Percentiles rank a stretch among this genome's conserved stretches.
Conservation (phyloP, 2,329 filamentous ascomycete species). For the Pseudogymnoascus sp. region DNA sequence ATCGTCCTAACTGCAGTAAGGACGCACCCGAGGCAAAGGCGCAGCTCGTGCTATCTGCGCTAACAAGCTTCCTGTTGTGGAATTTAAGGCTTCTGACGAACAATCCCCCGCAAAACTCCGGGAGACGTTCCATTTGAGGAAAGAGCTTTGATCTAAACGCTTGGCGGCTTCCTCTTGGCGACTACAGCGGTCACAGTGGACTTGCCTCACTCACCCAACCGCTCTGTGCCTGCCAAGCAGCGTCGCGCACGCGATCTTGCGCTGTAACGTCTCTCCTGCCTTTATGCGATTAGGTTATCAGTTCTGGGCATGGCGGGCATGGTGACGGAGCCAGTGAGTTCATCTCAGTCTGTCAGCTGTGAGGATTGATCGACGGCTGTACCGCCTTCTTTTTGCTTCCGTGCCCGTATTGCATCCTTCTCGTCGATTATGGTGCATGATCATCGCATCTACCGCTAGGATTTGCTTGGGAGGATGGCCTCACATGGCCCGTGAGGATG, state of each 20-base stretch:
- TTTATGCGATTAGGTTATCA: constrained; percentile 7
- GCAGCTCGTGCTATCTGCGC: background rate
- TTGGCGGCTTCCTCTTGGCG: background rate
- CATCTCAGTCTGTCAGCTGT: background rate
- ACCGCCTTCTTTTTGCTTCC: background rate
- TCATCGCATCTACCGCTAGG: background rate
- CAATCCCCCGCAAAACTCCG: background rate
- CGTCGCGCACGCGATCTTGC: background rate
- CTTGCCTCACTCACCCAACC: background rate
- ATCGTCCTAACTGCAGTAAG: background rate
- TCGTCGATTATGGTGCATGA: background rate
- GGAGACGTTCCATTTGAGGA: background rate
- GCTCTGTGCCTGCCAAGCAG: constrained; percentile 1
- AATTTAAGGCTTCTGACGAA: background rate
- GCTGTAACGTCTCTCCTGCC: background rate
- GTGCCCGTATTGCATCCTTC: background rate
- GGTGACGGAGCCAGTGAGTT: background rate
- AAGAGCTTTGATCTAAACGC: background rate
- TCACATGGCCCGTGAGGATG: background rate
- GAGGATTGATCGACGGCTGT: background rate
- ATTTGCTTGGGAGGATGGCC: background rate
- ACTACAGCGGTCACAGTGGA: background rate
- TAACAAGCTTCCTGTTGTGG: constrained; percentile 5
- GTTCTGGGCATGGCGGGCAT: background rate
- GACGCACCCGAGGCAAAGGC: background rate